Base-by-base conservation (phyloP, 441 rosid species). In the Dalechampia spathulata region DNA sequence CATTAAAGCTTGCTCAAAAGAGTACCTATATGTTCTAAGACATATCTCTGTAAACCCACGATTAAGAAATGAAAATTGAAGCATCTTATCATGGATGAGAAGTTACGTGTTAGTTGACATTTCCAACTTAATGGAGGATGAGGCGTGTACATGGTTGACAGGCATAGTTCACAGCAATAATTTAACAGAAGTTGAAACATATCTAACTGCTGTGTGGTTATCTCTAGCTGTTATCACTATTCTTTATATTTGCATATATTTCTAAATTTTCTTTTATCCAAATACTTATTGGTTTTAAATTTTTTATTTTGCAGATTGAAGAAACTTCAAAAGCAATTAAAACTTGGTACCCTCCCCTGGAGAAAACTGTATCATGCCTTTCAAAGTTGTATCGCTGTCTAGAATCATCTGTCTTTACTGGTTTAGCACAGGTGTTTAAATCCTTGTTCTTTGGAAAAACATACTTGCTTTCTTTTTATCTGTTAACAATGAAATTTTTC, bases 311-410 rank as follows among this genome's bases (percentile, higher is more conserved):
- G 60, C 82, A 89, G 96, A 80, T 68, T 66, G 83, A 72, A 57
- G 97, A 72, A 70, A 79, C 72, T 57, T 55, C 83, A 16, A 81
- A 81, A 75, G 78, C 75, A 57, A 83, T 78, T 68, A 87, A 78
- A 72, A 78, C 86, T 72, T 89, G 96, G 99, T 93, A 87, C 68
- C 96, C 99, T 25, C 90, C 99, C 39, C 60, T 89, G 68, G 99
- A 93, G 83, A 89, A 81, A 74, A 89, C 99, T 45, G 57, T 89
- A 48, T 87, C 99, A 52, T 81, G 88, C 82, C 93, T 93, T 51
- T 87, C 96, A 15, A 93, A 87, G 77, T 64, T 93, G 70, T 89
- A 93, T 68, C 88, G 71, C 22, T 93, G 95, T 77, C 67, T 93
- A 68, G 96, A 93, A 68, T 79, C 88, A 65, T 73, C 80, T 15